These are phyloP conservation scores for Penstemon davidsonii DNA, from an alignment of 257 asterid genomes.

Conservation along the genomic window DNA sequence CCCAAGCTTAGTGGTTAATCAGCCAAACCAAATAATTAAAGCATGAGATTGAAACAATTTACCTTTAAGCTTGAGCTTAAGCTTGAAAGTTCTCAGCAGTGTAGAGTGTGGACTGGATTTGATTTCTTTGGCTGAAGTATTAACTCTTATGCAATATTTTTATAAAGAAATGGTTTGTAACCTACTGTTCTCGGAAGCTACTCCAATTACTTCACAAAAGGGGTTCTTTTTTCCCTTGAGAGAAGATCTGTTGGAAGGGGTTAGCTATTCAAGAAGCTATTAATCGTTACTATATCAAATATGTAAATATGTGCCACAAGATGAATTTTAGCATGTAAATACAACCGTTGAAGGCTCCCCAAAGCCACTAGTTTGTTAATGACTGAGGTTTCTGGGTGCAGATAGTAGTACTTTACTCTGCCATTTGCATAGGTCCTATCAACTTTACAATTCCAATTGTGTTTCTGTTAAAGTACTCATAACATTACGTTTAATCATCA, in stretches of 20 bases:
- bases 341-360: background rate
- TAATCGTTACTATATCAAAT: too few species aligned
- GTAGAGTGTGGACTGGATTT: too few species aligned
- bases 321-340: background rate
- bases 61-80: background rate
- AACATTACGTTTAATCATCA: background rate
- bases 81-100: background rate
- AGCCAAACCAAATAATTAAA: background rate
- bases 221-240: background rate
- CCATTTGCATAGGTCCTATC: background rate
- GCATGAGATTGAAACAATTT: background rate
- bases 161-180: background rate
- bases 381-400: constrained; percentile 12
- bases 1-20: background rate
- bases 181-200: constrained; percentile 19
- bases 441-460: background rate
- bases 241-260: background rate
- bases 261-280: background rate
- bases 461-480: background rate
- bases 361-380: background rate
- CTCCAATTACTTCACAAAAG: constrained; percentile 18
- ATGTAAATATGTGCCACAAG: too few species aligned
- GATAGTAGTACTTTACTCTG: background rate
- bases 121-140: too few species aligned
- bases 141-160: background rate